Evolutionary conservation across 805 yeast species (phyloP).

Genomic region (Blastobotrys muscicola): DNA sequence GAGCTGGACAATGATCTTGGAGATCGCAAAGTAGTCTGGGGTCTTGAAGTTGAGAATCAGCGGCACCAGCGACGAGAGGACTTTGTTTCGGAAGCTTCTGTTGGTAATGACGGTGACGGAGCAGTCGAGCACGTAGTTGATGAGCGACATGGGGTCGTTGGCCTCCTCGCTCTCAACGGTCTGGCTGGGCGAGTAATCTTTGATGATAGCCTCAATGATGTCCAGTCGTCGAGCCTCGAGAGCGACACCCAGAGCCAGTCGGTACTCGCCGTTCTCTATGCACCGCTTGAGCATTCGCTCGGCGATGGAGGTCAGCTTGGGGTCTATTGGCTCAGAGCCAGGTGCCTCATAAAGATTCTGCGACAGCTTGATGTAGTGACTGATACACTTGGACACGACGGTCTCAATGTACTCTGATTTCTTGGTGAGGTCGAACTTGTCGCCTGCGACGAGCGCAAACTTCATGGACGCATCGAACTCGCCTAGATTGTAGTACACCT

Average conservation of each 20-base stretch:
- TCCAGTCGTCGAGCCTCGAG: slow-evolving; percentile 83
- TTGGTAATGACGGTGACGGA: slow-evolving; percentile 58
- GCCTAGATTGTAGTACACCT: slow-evolving; percentile 84
- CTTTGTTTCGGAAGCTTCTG: slow-evolving; percentile 55
- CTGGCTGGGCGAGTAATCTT: slow-evolving; percentile 17
- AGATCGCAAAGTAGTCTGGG: slow-evolving; percentile 76
- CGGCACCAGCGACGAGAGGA: slow-evolving; percentile 52
- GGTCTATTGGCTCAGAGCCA: slow-evolving; percentile 37
- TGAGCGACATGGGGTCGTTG: slow-evolving; percentile 37
- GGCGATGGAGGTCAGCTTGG: slow-evolving; percentile 58
- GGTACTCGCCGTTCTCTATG: slow-evolving; percentile 56
- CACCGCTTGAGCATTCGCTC: slow-evolving; percentile 84
- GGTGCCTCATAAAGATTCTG: slow-evolving; percentile 38
- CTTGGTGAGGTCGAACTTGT: slow-evolving; percentile 64
- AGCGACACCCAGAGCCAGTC: slow-evolving; percentile 82
- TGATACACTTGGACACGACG: slow-evolving; percentile 86
- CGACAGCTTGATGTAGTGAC: slow-evolving; percentile 61
- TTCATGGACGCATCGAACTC: slow-evolving; percentile 87
- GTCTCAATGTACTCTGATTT: slow-evolving; percentile 86
- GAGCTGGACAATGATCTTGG: slow-evolving; percentile 81
- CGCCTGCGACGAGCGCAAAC: slow-evolving; percentile 78
- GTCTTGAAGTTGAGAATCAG: slow-evolving; percentile 46
- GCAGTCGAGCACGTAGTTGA: slow-evolving; percentile 62
- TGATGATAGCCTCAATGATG: slow-evolving; percentile 49
- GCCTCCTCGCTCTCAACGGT: slow-evolving; percentile 18